Conservation (phyloP, 1,284 basidiomycete species). For the Ustilago tritici region DNA sequence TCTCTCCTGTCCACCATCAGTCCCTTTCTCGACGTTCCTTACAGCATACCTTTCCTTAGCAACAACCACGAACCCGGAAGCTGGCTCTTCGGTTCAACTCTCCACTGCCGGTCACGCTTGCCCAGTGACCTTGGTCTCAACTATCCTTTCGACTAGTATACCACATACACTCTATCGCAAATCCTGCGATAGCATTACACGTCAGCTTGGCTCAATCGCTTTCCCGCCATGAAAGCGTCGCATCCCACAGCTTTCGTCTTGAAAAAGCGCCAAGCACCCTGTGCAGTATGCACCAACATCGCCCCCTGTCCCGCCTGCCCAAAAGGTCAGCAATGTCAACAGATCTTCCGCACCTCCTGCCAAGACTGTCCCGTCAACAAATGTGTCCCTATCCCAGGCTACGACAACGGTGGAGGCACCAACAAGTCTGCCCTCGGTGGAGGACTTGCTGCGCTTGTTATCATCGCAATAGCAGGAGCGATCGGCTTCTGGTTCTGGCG, state of each 20-base stretch:
- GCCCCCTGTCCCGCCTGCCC: slow-evolving; percentile 43
- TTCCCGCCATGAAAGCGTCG: slow-evolving; percentile 18
- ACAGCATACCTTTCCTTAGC: background rate
- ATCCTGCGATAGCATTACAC: background rate
- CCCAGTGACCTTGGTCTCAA: background rate
- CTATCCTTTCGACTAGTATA: background rate
- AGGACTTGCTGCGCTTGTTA: slow-evolving; percentile 42
- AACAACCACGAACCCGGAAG: background rate
- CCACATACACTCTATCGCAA: background rate
- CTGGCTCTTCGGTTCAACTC: slow-evolving; percentile 24
- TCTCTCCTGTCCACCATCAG: background rate
- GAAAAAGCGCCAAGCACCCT: slow-evolving; percentile 41
- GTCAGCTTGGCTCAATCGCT: background rate
- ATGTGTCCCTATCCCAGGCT: slow-evolving; percentile 39
- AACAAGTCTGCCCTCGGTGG: slow-evolving; percentile 50
- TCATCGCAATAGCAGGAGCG: slow-evolving; percentile 26
- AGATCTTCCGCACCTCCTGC: slow-evolving; percentile 50
- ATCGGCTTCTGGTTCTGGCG: slow-evolving; percentile 44
- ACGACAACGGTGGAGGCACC: slow-evolving; percentile 1
- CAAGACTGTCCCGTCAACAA: slow-evolving; percentile 54
- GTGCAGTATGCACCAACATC: slow-evolving; percentile 51
- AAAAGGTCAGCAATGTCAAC: slow-evolving; percentile 47
- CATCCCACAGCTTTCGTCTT: slow-evolving; percentile 34
- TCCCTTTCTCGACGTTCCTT: slow-evolving; percentile 1
- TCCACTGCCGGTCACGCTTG: background rate